Base-by-base conservation (phyloP, 2,329 filamentous ascomycete species). In the Aspergillus viridinutans region DNA sequence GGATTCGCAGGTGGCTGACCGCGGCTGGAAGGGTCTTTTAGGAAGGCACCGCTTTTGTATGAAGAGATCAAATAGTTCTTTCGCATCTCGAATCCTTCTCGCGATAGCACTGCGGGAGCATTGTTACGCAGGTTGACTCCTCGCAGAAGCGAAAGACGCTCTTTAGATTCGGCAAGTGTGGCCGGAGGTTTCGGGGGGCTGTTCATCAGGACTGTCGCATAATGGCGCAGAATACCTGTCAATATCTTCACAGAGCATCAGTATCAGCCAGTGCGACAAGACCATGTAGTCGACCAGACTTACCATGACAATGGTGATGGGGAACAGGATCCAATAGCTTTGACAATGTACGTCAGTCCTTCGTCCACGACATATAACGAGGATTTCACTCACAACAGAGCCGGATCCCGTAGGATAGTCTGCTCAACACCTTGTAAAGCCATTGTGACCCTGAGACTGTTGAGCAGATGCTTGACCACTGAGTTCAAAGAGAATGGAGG, bases 271-370 rank as follows among this genome's bases (percentile, higher is more conserved):
- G n/a, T 14, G 14, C 3, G 23, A 14, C 21, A 17, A 28, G 20
- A 23, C 47, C 9, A 26, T 28, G 5, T 32, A 21, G 10, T 47
- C 12, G 8, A 17, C 29, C 48, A 49, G 49, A 42, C 70, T 56
- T 79, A 90, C 88, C 95, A 99, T 99, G 72, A 99, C 94, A 68
- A 96, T 83, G 49, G 93, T 96, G 75, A 99, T 99, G 61, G 94
- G 94, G 62, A 97, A 88, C 59, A 99, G 83, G 77, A 99, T 99
- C 94, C 94, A 99, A 83, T 97, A 97, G 80, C 94, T 99, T 50
- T 26, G 29, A 47, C 28, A 50, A 23, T 20, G 25, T 40, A 54
- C 20, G 55, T 65, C 51, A 67, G 66, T 53, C 49, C 43, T 50
- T 35, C 38, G 55, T 55, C 50, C 28, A 53, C 12, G 21, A 14